phyloP scores from a whole-genome alignment of 169 alveolate genomes.

The Nephromyces sp. region DNA sequence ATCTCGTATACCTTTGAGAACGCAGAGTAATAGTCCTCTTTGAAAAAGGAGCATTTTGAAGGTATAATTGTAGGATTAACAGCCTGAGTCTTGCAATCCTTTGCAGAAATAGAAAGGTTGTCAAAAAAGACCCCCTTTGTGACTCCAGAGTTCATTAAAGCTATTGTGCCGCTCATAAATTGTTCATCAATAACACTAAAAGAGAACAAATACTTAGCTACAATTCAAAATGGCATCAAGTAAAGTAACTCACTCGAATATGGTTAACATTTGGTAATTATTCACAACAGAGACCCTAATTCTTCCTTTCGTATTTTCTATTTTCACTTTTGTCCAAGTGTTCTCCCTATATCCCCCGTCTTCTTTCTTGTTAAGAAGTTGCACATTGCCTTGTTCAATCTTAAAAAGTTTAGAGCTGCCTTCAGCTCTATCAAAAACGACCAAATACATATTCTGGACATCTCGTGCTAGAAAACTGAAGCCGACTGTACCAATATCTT shows the following conservation, averaged over 20 bases:
- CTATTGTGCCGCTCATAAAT: slow-evolving; percentile 47
- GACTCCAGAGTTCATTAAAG: slow-evolving; percentile 38
- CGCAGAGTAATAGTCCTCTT: slow-evolving; percentile 23
- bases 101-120: slow-evolving; percentile 31
- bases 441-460: slow-evolving; percentile 31
- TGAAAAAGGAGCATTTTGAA: slow-evolving; percentile 38
- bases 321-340: slow-evolving; percentile 15
- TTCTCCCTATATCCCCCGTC: neutral
- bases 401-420: slow-evolving; percentile 28
- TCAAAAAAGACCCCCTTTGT: slow-evolving; percentile 46
- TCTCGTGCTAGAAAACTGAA: slow-evolving; percentile 40
- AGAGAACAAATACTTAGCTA: neutral
- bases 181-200: slow-evolving; percentile 38
- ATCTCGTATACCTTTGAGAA: slow-evolving; percentile 30
- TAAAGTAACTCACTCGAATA: neutral
- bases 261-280: neutral
- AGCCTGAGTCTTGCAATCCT: slow-evolving; percentile 31
- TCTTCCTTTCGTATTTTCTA: slow-evolving; percentile 10
- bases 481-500: slow-evolving; percentile 40
- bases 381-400: slow-evolving; percentile 37
- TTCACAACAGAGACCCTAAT: slow-evolving; percentile 4
- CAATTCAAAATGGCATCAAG: neutral
- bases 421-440: slow-evolving; percentile 28
- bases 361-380: slow-evolving; percentile 14
- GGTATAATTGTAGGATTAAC: slow-evolving; percentile 31